Evolutionary conservation across 208 protist species (phyloP).

Genomic region (Trypanosoma platydactyli): DNA sequence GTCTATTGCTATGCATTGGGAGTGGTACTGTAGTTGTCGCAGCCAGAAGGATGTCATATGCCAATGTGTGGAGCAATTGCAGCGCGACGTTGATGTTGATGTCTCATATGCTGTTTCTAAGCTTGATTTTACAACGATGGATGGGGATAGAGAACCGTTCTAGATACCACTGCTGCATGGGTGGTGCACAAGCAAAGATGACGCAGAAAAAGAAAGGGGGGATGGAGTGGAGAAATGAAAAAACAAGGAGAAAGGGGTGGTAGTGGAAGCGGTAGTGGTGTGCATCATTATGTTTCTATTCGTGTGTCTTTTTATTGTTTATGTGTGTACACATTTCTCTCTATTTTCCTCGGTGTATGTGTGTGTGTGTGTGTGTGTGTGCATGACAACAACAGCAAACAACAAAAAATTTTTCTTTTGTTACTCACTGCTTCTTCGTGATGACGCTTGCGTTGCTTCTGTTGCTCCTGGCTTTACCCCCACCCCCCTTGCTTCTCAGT

Average conservation of each 20-base stretch:
- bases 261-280: conserved; percentile 13
- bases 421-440: conserved; percentile 4
- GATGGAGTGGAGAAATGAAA: not conserved
- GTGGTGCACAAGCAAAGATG: not conserved
- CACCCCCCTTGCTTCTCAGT: no score
- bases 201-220: conserved; percentile 5
- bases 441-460: not conserved
- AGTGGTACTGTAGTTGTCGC: conserved; percentile 42
- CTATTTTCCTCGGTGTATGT: conserved; percentile 9
- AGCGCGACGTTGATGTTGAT: conserved; percentile 56
- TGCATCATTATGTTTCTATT: conserved; percentile 12
- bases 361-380: conserved; percentile 9
- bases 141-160: not conserved
- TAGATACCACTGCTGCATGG: conserved; percentile 2
- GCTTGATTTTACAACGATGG: not conserved
- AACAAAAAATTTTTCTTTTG: no score
- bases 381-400: no score
- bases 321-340: not conserved
- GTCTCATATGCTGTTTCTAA: conserved; percentile 31
- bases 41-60: conserved; percentile 33
- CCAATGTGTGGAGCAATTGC: conserved; percentile 38
- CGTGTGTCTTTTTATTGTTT: conserved; percentile 10
- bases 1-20: conserved; percentile 41
- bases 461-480: not conserved
- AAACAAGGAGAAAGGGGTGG: not conserved